A percentile compares a stretch with the other conserved stretches of the same genome.
Evolutionary conservation across 2,329 filamentous ascomycete genomes (phyloP).

Genomic region (Fusarium humuli): DNA sequence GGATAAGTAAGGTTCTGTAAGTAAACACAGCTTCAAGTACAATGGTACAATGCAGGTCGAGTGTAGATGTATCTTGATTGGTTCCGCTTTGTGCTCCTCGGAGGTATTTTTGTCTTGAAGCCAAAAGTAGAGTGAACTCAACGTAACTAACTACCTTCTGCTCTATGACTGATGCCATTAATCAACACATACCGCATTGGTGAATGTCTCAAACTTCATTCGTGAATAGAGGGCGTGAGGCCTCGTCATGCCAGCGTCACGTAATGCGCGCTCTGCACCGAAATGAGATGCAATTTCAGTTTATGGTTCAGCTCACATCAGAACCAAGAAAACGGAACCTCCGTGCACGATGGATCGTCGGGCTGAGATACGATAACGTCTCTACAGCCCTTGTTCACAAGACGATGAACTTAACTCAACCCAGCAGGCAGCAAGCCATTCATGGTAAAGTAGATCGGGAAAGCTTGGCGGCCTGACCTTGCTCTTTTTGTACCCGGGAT

Average conservation of each 20-base stretch:
- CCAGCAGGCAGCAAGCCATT: constrained; percentile 12
- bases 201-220: constrained; percentile 8
- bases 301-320: constrained; percentile 12
- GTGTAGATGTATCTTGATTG: neutral
- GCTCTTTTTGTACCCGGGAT: constrained; percentile 34
- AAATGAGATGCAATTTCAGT: constrained; percentile 20
- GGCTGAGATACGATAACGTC: constrained; percentile 20
- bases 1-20: neutral
- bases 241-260: constrained; percentile 44
- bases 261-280: constrained; percentile 31
- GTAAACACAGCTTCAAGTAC: neutral
- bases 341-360: constrained; percentile 35
- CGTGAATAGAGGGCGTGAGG: constrained; percentile 18
- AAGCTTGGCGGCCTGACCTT: constrained; percentile 16
- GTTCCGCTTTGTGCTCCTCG: neutral
- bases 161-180: neutral
- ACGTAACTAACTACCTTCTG: neutral
- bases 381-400: neutral
- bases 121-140: neutral
- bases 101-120: neutral
- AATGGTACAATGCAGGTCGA: neutral
- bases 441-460: constrained; percentile 18
- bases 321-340: constrained; percentile 12
- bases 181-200: constrained; percentile 17
- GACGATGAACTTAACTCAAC: constrained; percentile 4